Base-by-base conservation (phyloP, 352 stramenopile species). In the Phytophthora niederhauseri region DNA sequence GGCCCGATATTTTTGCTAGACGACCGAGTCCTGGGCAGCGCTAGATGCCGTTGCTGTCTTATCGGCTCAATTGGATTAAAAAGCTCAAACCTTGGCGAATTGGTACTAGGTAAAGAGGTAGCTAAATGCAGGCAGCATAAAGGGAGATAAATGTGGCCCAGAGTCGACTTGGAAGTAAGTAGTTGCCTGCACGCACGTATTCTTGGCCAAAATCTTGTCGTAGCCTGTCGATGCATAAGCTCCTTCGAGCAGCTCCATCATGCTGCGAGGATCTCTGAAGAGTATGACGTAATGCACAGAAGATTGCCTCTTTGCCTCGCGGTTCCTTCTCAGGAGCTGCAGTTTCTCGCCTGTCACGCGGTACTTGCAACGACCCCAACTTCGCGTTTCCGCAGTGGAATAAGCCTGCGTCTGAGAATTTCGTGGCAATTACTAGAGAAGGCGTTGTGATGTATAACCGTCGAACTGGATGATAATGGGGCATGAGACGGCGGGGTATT, bases 341-440 rank as follows among this genome's bases (percentile, higher is more conserved):
- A 57, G 61, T 73, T 73, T 70, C 38, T 46, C 66, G 59, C 54
- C 53, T 70, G 65, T 68, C 57, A 70, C 48, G 45, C 24, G 43
- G 64, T 54, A 46, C 50, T 61, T 56, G 49, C 64, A 67, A 61
- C 49, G 36, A 38, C 53, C 26, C 48, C 63, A 65, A 31, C 41
- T 50, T 70, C 66, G 66, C 66, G 28, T 51, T 61, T 61, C 58
- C 62, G 54, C 48, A 61, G 28, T 56, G 20, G 49, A 55, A 55
- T 55, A 55, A 55, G 49, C 24, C 65, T 66, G 31, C 30, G 49
- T 54, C 63, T 68, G 48, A 71, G 49, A 70, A 73, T 70, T 60
- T 55, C 62, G 31, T 61, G 56, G 34, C 62, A 70, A 67, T 24
- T 64, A 63, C 41, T 59, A 61, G 57, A 51, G 49, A 60, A 58